Percentiles rank a stretch among this genome's conserved stretches.
phyloP scores from a whole-genome alignment of 73 alveolate species.

The Durusdinium trenchii region DNA sequence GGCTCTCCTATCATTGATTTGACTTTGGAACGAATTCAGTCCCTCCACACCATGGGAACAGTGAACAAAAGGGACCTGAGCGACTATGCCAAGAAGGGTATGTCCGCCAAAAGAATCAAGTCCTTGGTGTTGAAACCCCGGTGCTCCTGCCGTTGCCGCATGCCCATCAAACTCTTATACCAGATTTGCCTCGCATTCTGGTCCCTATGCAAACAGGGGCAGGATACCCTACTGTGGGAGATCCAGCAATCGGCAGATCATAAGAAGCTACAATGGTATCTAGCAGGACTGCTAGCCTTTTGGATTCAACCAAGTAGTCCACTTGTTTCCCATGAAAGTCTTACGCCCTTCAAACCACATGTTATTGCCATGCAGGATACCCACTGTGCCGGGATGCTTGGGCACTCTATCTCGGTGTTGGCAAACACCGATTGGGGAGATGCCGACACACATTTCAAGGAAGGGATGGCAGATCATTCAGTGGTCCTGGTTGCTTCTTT shows the following conservation, averaged over 20 bases:
- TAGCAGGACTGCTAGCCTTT: constrained; percentile 10
- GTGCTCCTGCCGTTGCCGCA: neutral
- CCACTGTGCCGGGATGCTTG: neutral
- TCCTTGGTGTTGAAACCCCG: neutral
- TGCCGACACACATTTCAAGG: neutral
- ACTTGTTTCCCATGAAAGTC: neutral
- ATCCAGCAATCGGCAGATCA: neutral
- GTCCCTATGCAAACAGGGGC: neutral
- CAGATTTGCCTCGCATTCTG: neutral
- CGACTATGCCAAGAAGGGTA: neutral
- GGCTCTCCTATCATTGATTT: neutral
- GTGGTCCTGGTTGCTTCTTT: neutral
- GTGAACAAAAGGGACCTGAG: neutral
- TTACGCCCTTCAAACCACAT: too few relatives aligned
- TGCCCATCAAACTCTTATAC: neutral
- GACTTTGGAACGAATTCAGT: neutral
- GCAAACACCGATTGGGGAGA: neutral
- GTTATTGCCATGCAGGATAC: constrained; percentile 17
- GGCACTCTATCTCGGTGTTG: neutral
- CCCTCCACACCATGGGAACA: neutral
- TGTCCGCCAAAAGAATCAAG: neutral
- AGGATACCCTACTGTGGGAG: neutral
- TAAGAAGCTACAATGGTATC: neutral
- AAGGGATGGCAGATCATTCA: neutral
- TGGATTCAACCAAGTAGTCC: neutral